Evolutionary conservation across 2,329 filamentous ascomycete species (phyloP).

Genomic region (Penicillium sp.): DNA sequence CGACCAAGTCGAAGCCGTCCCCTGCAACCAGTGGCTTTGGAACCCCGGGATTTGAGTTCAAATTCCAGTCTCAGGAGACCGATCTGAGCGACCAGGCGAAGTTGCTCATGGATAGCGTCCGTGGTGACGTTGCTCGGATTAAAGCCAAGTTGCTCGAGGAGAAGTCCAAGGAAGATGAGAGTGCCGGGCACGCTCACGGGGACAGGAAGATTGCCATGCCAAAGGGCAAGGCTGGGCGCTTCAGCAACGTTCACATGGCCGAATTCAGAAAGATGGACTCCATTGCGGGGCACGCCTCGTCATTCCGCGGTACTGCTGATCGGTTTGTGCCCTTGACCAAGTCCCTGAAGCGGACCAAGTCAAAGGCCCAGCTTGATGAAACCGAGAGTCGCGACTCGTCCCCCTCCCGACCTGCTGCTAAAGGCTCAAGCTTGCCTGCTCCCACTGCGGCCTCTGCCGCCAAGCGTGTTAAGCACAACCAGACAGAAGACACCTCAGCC

Average conservation of each 20-base stretch:
- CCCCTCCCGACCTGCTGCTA: conserved; percentile 34
- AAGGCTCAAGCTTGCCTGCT: conserved; percentile 31
- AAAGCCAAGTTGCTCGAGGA: conserved; percentile 68
- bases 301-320: conserved; percentile 58
- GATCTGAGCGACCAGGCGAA: conserved; percentile 54
- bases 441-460: conserved; percentile 47
- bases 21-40: conserved; percentile 38
- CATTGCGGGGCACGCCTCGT: conserved; percentile 81
- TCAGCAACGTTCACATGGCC: conserved; percentile 81
- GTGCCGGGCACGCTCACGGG: conserved; percentile 46
- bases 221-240: conserved; percentile 76
- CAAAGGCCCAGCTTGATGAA: conserved; percentile 68
- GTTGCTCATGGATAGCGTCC: conserved; percentile 65
- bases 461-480: conserved; percentile 71
- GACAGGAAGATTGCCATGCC: conserved; percentile 76
- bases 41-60: conserved; percentile 51
- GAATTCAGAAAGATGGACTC: conserved; percentile 98
- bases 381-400: conserved; percentile 49
- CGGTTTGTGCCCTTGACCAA: conserved; percentile 43
- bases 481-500: conserved; percentile 69
- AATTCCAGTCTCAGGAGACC: conserved; percentile 46
- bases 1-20: conserved; percentile 42
- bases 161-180: conserved; percentile 56
- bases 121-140: conserved; percentile 70
- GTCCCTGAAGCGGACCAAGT: conserved; percentile 55